Base-by-base conservation (phyloP, 1,284 basidiomycete genomes). In the Microstroma glucosiphilum region DNA sequence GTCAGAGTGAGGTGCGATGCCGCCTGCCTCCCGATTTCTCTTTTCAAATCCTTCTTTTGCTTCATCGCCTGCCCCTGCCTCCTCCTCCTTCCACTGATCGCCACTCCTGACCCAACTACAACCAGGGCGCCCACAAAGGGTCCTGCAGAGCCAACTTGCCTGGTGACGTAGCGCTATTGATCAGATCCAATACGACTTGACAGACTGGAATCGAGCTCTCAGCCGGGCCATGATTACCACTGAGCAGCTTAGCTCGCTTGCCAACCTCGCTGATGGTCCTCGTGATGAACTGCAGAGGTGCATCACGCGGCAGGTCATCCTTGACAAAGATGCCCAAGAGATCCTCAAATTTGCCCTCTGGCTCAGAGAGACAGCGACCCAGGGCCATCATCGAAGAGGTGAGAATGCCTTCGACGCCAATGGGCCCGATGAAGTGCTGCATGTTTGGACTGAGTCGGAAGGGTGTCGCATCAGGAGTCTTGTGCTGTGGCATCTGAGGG, bases 381-480 rank as follows among this genome's bases (percentile, higher is more conserved):
- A 98, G 91, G 0, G 94, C 90, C 83, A 96, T 89, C 41, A 96
- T 86, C 0, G 89, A 86, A 9, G 90, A 85, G 0, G 90, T 88
- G 58, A 98, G 82, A 40, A 96, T 82, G 17, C 94, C 96, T 79
- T 99, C 96, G 12, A 89, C 90, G 42, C 91, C 88, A 57, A 91
- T 85, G 1, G 90, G 88, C 0, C 90, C 92, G 58, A 98, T 82
- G 82, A 98, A 96, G 72, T 87, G 84, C 80, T 99, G 96, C 82
- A 99, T 87, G 80, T 96, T 97, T 1, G 93, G 93, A 12, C 92
- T 96, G 69, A 96, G 86, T 11, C 96, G 88, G 89, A 99, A 99
- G 0, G 96, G 94, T 12, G 96, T 92, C 1, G 87, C 84, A 70
- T 99, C 96, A 67, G 84, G 86, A 1, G 89, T 88, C 37, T 85